Conservation (phyloP, 2,329 filamentous ascomycete species). For the Fusarium pininemorale region DNA sequence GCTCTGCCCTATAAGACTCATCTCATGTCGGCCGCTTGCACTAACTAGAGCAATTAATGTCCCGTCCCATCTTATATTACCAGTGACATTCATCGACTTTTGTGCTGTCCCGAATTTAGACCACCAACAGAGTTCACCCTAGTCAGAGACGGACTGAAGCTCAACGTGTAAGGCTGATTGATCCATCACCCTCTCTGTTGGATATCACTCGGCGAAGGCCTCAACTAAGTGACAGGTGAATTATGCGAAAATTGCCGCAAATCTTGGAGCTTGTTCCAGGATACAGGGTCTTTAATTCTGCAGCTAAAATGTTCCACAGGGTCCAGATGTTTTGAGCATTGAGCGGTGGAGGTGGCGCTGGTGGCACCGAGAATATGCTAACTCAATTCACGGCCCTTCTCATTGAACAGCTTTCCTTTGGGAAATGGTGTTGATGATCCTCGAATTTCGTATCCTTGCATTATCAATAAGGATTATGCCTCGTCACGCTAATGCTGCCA, state of each 20-base stretch:
- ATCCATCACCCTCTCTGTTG: neutral
- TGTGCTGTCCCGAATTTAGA: neutral
- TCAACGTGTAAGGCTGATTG: constrained; percentile 10
- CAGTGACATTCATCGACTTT: neutral
- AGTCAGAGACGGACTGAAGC: neutral
- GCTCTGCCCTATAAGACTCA: constrained; percentile 14
- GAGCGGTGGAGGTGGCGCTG: constrained; percentile 13
- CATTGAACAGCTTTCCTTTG: neutral
- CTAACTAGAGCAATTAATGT: neutral
- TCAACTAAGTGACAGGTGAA: neutral
- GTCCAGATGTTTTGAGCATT: constrained; percentile 1
- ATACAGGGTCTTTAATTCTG: neutral
- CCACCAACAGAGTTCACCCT: neutral
- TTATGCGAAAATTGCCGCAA: constrained; percentile 21
- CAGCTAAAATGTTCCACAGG: constrained; percentile 8
- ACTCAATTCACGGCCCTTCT: neutral
- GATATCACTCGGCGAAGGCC: neutral
- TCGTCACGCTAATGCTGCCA: neutral
- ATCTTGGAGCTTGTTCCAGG: neutral
- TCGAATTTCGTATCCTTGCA: neutral
- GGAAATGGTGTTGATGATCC: neutral
- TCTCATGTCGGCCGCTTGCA: constrained; percentile 7
- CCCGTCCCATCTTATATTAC: neutral
- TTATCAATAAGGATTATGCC: constrained; percentile 8
- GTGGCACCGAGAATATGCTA: neutral